phyloP scores from a whole-genome alignment of 208 protist species.

The Leishmania tarentolae region DNA sequence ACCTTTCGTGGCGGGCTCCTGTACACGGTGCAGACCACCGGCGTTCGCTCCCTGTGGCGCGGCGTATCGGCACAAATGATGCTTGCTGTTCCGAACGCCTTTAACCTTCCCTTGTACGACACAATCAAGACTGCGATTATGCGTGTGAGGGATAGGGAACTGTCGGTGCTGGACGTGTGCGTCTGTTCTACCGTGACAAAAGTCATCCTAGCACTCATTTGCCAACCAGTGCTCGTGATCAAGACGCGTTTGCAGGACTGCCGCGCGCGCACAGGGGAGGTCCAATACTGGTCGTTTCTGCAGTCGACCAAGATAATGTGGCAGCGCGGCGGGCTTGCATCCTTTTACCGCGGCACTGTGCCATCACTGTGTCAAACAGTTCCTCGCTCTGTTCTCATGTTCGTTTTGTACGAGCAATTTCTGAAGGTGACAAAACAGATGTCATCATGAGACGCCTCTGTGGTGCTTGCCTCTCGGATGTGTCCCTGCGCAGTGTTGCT shows the following conservation, averaged over 20 bases:
- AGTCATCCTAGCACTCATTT: slow-evolving; percentile 45
- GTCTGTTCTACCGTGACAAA: slow-evolving; percentile 72
- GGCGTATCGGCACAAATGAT: slow-evolving; percentile 80
- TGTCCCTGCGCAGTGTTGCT: neutral
- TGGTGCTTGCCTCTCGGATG: neutral
- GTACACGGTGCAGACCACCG: slow-evolving; percentile 54
- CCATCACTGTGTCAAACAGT: slow-evolving; percentile 70
- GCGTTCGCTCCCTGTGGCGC: slow-evolving; percentile 75
- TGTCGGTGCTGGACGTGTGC: slow-evolving; percentile 60
- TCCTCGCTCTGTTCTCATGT: slow-evolving; percentile 71
- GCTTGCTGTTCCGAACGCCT: slow-evolving; percentile 78
- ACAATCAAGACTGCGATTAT: slow-evolving; percentile 53
- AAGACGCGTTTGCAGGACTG: slow-evolving; percentile 90
- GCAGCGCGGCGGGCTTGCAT: slow-evolving; percentile 39
- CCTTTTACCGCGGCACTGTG: slow-evolving; percentile 75
- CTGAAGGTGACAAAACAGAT: slow-evolving; percentile 30
- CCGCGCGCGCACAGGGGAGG: slow-evolving; percentile 53
- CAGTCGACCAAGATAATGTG: slow-evolving; percentile 58
- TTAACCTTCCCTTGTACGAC: slow-evolving; percentile 87
- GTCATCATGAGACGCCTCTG: neutral
- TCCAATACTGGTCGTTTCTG: slow-evolving; percentile 70
- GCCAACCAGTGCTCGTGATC: slow-evolving; percentile 72
- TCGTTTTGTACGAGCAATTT: slow-evolving; percentile 86
- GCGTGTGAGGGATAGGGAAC: slow-evolving; percentile 6
- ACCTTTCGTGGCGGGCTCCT: slow-evolving; percentile 66